phyloP scores from a whole-genome alignment of 1,284 basidiomycete species.

The Ceratobasidium sp. region DNA sequence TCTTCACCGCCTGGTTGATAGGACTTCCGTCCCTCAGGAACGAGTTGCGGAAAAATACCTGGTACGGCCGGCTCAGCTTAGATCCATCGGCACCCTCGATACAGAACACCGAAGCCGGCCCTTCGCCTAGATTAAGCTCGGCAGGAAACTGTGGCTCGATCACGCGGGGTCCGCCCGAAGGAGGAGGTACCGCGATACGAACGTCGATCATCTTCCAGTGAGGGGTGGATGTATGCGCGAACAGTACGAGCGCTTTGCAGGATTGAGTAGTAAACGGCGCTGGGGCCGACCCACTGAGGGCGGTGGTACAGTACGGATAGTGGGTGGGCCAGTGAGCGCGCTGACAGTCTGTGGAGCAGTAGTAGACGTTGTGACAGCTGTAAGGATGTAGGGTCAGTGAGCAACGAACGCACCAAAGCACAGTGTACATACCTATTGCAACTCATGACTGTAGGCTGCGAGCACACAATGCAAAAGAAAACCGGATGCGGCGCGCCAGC shows the following conservation, averaged over 20 bases:
- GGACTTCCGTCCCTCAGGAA: conserved; percentile 40
- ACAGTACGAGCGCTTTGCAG: background rate
- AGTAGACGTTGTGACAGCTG: conserved; percentile 3
- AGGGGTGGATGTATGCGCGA: background rate
- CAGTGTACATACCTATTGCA: background rate
- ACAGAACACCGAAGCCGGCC: background rate
- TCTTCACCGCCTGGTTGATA: background rate
- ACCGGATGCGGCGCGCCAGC: background rate
- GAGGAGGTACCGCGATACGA: background rate
- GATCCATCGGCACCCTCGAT: conserved; percentile 40
- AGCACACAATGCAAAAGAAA: background rate
- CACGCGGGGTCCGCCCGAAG: background rate
- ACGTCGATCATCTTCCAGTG: conserved; percentile 9
- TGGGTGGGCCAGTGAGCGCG: background rate
- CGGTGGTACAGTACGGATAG: background rate
- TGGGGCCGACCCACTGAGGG: background rate
- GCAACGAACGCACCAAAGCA: background rate
- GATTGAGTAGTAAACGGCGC: background rate
- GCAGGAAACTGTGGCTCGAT: conserved; percentile 9
- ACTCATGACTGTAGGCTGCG: too few species aligned
- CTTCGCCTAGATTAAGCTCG: conserved; percentile 13
- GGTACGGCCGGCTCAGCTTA: conserved; percentile 41
- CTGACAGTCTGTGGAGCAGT: conserved; percentile 13
- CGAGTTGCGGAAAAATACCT: conserved; percentile 41
- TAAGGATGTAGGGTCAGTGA: background rate